phyloP scores from a whole-genome alignment of 148 eudicot species.

The Amaranthus cruentus region DNA sequence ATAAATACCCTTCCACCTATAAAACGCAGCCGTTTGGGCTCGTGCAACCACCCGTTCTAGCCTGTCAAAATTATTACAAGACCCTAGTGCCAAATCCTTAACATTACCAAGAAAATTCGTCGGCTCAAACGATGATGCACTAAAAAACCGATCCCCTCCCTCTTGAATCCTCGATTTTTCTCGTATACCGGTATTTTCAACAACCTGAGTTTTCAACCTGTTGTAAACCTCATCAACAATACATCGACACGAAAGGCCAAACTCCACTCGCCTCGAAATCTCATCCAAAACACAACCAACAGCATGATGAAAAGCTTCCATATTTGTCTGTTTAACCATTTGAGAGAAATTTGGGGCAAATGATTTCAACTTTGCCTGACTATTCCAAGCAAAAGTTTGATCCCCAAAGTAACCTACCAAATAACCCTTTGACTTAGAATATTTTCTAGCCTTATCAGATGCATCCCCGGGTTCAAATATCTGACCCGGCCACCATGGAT shows the following conservation, averaged over 20 bases:
- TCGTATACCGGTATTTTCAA: constrained; percentile 54
- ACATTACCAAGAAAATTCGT: constrained; percentile 38
- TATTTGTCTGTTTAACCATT: constrained; percentile 60
- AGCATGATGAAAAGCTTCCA: constrained; percentile 54
- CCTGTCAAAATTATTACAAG: constrained; percentile 31
- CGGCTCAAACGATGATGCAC: constrained; percentile 43
- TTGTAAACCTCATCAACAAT: constrained; percentile 39
- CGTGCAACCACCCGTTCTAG: constrained; percentile 39
- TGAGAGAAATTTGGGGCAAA: constrained; percentile 46
- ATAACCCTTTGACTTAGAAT: constrained; percentile 41
- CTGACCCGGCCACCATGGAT: constrained; percentile 98
- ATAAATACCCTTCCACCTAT: constrained; percentile 60
- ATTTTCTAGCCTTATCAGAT: constrained; percentile 48
- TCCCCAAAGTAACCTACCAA: constrained; percentile 77
- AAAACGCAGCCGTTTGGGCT: constrained; percentile 56
- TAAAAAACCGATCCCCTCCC: constrained; percentile 44
- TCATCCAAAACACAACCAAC: constrained; percentile 64
- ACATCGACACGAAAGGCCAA: constrained; percentile 65
- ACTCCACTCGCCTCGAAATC: constrained; percentile 60
- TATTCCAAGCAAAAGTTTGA: constrained; percentile 72
- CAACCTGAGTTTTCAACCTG: constrained; percentile 38
- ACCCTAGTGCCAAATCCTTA: constrained; percentile 39
- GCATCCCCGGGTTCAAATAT: constrained; percentile 60
- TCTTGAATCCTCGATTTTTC: constrained; percentile 35
- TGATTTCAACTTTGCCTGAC: constrained; percentile 47